Evolutionary conservation across 331 rosid genomes (phyloP).

Genomic region (Quercus lobata): DNA sequence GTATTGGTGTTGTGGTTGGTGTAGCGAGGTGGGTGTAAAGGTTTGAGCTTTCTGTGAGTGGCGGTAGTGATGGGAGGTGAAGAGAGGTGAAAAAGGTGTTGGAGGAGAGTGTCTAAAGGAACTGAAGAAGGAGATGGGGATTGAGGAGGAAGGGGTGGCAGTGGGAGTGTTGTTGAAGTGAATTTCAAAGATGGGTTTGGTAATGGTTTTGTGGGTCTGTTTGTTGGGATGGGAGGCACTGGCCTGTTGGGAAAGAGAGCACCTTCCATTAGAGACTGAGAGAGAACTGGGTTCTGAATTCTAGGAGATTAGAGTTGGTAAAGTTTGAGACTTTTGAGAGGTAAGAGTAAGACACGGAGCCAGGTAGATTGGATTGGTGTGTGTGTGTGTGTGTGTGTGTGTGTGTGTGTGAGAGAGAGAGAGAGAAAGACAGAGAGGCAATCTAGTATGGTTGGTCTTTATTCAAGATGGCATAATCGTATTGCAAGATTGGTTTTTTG

Average conservation of each 20-base stretch:
- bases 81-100: conserved; percentile 58
- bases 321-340: not conserved
- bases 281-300: not conserved
- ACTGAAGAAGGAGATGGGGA: conserved; percentile 38
- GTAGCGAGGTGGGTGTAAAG: conserved; percentile 19
- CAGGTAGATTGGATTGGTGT: not conserved
- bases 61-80: conserved; percentile 28
- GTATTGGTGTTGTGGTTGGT: conserved; percentile 22
- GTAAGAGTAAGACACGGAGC: not conserved
- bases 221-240: conserved; percentile 44
- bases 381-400: not conserved
- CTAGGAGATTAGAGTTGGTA: not conserved
- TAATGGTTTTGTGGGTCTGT: conserved; percentile 28
- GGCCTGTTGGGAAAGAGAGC: conserved; percentile 66
- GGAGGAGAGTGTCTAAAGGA: conserved; percentile 52
- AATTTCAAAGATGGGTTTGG: conserved; percentile 40
- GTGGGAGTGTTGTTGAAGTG: conserved; percentile 47
- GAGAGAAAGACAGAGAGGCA: not conserved
- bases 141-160: conserved; percentile 46
- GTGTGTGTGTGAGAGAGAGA: not conserved
- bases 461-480: conserved; percentile 1
- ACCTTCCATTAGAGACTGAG: conserved; percentile 60
- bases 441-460: conserved; percentile 1
- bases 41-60: conserved; percentile 28
- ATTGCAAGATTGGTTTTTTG: not conserved